These are phyloP conservation scores for Aureobasidium melanogenum DNA, from an alignment of 2,329 filamentous ascomycete species.

Conservation along the genomic window DNA sequence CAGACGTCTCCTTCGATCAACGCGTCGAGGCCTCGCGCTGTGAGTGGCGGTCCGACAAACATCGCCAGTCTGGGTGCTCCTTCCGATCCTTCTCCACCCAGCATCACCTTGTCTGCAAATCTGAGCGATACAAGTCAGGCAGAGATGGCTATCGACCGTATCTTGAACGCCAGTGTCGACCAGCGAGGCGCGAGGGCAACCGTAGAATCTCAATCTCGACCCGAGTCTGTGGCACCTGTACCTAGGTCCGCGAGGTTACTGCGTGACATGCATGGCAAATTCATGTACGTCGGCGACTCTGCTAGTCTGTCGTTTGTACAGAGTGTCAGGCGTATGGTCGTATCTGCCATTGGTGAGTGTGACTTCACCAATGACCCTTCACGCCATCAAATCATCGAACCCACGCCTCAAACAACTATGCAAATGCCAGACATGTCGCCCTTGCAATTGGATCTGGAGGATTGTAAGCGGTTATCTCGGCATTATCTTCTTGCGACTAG, in stretches of 20 bases:
- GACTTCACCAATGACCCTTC: constrained; percentile 10
- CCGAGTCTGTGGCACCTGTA: constrained; percentile 29
- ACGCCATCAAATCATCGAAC: constrained; percentile 11
- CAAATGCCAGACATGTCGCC: not conserved
- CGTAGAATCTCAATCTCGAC: not conserved
- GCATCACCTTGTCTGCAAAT: constrained; percentile 17
- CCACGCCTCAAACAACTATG: not conserved
- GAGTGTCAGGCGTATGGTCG: constrained; percentile 43
- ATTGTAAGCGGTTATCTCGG: constrained; percentile 33
- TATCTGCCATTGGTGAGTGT: constrained; percentile 10
- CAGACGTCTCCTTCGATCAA: not conserved
- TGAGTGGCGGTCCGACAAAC: not conserved
- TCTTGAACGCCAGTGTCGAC: constrained; percentile 25
- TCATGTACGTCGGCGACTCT: constrained; percentile 47
- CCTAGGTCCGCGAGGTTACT: constrained; percentile 38
- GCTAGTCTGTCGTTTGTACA: constrained; percentile 45
- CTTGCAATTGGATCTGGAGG: constrained; percentile 26
- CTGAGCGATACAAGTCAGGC: constrained; percentile 19
- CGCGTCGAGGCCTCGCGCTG: not conserved
- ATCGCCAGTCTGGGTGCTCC: not conserved
- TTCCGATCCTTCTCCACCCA: not conserved
- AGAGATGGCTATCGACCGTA: constrained; percentile 6
- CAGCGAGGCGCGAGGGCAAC: constrained; percentile 15
- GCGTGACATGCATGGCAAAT: constrained; percentile 44
- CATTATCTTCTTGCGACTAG: constrained; percentile 39